Conservation (phyloP, 768 basidiomycete genomes). For the Lactifluus hygrophoroides region DNA sequence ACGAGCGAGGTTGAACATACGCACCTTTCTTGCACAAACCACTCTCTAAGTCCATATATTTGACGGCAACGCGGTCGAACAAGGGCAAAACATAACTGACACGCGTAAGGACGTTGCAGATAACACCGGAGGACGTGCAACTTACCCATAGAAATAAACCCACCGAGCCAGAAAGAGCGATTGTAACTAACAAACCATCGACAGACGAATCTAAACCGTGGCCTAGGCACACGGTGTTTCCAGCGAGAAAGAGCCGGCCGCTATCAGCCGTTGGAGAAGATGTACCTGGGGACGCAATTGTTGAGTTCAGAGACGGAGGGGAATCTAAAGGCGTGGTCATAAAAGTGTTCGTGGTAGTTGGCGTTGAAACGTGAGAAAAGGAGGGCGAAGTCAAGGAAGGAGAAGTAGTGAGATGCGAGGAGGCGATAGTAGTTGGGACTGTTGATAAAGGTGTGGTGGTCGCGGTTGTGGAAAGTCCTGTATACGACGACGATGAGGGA, state of each 20-base stretch:
- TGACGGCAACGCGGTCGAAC: constrained; percentile 63
- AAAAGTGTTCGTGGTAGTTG: constrained; percentile 7
- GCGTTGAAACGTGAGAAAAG: background rate
- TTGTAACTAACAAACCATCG: constrained; percentile 49
- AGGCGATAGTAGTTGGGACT: background rate
- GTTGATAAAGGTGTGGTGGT: background rate
- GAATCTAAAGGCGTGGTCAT: constrained; percentile 7
- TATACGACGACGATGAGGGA: background rate
- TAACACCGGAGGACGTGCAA: constrained; percentile 13
- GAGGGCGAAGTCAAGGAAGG: background rate
- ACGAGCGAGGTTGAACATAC: constrained; percentile 22
- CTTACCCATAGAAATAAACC: constrained; percentile 67
- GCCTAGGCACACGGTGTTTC: constrained; percentile 50
- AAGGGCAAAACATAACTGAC: constrained; percentile 56
- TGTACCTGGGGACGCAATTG: constrained; percentile 6
- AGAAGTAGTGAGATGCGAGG: constrained; percentile 2
- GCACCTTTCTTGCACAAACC: constrained; percentile 68
- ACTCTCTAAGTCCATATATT: constrained; percentile 64
- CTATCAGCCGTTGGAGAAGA: constrained; percentile 18
- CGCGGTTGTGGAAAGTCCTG: background rate
- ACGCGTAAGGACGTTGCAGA: background rate
- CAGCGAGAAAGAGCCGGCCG: constrained; percentile 17
- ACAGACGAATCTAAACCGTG: constrained; percentile 54
- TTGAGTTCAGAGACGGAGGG: background rate
- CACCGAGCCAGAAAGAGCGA: constrained; percentile 47